Evolutionary conservation across 2,329 filamentous ascomycete genomes (phyloP), one percentile per base, ranked within the genome.

Genomic region (Orbilia ellipsospora): DNA sequence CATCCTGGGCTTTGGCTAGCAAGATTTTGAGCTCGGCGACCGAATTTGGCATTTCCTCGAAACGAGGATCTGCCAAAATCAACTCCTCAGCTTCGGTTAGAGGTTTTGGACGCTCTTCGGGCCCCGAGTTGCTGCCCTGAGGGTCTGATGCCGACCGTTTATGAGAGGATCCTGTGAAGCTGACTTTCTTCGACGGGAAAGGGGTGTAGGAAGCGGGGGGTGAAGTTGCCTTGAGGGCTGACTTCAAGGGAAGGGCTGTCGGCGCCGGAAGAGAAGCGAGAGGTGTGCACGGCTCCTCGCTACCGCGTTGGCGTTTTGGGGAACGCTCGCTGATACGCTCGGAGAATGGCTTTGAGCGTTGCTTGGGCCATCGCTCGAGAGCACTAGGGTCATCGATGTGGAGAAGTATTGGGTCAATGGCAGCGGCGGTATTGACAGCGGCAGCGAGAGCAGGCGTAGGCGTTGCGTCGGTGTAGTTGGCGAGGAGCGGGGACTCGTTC

Each of bases 271-370:
- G 8, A 40, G 55, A 20, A 40, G 23, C 1, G 20, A 18, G 16
- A 72, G 16, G 48, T 72, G 20, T 72, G 52, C 10, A 26, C 5
- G 67, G 67, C 2, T 60, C 55, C 2, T 23, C 56, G 5, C 52
- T 48, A 26, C 72, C 65, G 4, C 72, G 48, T 50, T 54, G 65
- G 5, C 72, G 31, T 44, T 75, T 75, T 6, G 64, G 12, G 28
- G 72, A 69, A 31, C 64, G 36, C 10, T 75, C 72, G 48, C 20
- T 54, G n/a, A 65, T 50, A 5, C 59, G 18, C 15, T 69, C 23
- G 15, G 72, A 69, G 59, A 75, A 75, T 3, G 72, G 72, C 28
- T 69, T 75, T 13, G 72, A 54, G 10, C 72, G 56, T 5, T 59
- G 20, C 64, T 69, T 69, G 36, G 51, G 31, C 31, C 31, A 36